Evolutionary conservation across 2,329 filamentous ascomycete species (phyloP), one percentile per base, ranked within the genome.

Genomic region (Byssothecium circinans): DNA sequence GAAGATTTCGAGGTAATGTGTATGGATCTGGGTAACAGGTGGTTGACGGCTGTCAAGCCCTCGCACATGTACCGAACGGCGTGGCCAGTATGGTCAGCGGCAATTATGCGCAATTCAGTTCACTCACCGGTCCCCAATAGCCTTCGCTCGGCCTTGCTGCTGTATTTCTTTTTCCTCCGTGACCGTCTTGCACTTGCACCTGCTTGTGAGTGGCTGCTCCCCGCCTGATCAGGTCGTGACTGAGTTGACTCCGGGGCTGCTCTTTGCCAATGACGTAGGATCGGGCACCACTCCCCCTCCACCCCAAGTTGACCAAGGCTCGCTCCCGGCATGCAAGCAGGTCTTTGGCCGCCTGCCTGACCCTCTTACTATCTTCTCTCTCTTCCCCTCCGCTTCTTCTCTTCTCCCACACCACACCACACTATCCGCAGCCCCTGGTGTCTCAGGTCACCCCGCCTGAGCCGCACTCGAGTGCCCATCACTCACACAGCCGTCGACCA

Each of bases 201-300:
- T n/a, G n/a, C n/a, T n/a, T 25, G 39, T 38, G 45, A 40, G 42
- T 43, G 45, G 45, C 34, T 40, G 19, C 29, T 20, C 17, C 38
- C 37, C 39, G 42, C 35, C 36, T 46, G 43, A 41, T 40, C 35
- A 39, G 23, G 23, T 5, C 23, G 23, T 25, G n/a, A n/a, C n/a
- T n/a, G n/a, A n/a, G n/a, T n/a, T n/a, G n/a, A n/a, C 34, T 27
- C 36, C 32, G 35, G 35, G 38, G 15, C 39, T 33, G 25, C 39
- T 33, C 18, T 25, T 30, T 18, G 17, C 39, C 35, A 15, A 41
- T 48, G 45, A 48, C 45, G 45, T 48, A 48, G 18, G 8, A n/a
- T 32, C 29, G 29, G 29, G 29, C 29, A 32, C 29, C 22, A 19
- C 27, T 25, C 14, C 35, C 43, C 43, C 35, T 46, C 36, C 29